phyloP scores from a whole-genome alignment of 2,329 filamentous ascomycete species.

The Epichloe sp. region DNA sequence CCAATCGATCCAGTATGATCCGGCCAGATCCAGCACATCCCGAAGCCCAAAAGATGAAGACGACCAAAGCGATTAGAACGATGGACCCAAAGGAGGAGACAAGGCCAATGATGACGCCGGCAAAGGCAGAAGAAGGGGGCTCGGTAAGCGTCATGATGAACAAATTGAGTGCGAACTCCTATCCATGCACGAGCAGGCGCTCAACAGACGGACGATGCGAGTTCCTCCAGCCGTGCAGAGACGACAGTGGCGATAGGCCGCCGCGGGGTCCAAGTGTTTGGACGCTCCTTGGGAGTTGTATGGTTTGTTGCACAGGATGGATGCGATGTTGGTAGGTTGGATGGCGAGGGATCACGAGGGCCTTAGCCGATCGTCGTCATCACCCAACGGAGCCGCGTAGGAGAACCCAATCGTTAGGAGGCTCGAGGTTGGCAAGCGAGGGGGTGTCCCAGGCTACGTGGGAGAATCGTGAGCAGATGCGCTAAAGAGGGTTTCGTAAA shows the following conservation, averaged over 20 bases:
- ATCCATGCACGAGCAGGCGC: constrained; percentile 1
- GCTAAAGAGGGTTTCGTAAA: background rate
- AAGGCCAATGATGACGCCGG: constrained; percentile 86
- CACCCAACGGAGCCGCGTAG: background rate
- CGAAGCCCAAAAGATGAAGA: constrained; percentile 84
- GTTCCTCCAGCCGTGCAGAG: background rate
- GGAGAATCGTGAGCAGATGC: background rate
- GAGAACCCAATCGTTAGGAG: background rate
- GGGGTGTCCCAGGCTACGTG: background rate
- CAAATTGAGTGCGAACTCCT: background rate
- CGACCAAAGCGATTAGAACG: constrained; percentile 65
- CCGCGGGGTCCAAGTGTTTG: background rate
- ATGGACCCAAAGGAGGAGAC: constrained; percentile 90
- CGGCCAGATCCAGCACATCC: constrained; percentile 61
- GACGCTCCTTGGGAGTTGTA: background rate
- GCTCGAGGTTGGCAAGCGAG: background rate
- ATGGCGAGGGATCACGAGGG: background rate
- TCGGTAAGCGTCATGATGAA: constrained; percentile 16
- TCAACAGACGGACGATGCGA: background rate
- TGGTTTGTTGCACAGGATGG: background rate
- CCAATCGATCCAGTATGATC: constrained; percentile 87
- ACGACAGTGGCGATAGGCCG: constrained; percentile 3
- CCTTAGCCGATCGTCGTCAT: background rate
- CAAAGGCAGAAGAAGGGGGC: constrained; percentile 35
- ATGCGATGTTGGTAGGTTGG: background rate